Percentiles rank a stretch among this genome's conserved stretches.
Evolutionary conservation across 306 rosid genomes (phyloP).

Genomic region (Spatholobus suberectus): DNA sequence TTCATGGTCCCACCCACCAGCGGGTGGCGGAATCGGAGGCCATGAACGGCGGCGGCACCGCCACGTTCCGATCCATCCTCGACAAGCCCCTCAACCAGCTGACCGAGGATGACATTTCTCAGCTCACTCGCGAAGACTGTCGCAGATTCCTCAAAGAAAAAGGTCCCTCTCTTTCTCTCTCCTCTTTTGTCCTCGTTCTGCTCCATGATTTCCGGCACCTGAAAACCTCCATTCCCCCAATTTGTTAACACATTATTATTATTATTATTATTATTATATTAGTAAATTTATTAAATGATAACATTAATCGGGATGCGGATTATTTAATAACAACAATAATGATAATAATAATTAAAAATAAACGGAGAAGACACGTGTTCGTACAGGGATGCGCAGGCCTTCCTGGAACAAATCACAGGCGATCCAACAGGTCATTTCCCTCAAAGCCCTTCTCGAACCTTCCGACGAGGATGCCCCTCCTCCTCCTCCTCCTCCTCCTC

Average conservation of each 20-base stretch:
- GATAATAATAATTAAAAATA: not conserved
- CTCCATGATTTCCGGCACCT: slow-evolving; percentile 68
- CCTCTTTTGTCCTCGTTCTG: slow-evolving; percentile 35
- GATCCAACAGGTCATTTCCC: slow-evolving; percentile 98
- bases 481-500: slow-evolving; percentile 70
- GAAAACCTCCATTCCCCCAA: slow-evolving; percentile 37
- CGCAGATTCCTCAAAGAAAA: slow-evolving; percentile 95
- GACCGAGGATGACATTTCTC: slow-evolving; percentile 98
- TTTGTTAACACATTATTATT: not conserved
- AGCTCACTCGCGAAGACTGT: slow-evolving; percentile 98
- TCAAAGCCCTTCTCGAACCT: slow-evolving; percentile 93
- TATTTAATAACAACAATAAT: not conserved
- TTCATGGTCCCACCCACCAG: slow-evolving; percentile 43
- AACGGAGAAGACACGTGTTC: slow-evolving; percentile 67
- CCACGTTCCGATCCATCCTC: slow-evolving; percentile 79
- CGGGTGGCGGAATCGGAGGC: slow-evolving; percentile 44
- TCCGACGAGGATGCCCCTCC: slow-evolving; percentile 68
- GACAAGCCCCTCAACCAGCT: slow-evolving; percentile 91
- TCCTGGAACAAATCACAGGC: slow-evolving; percentile 99
- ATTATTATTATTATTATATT: not conserved
- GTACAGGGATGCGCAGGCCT: slow-evolving; percentile 99
- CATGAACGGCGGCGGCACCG: slow-evolving; percentile 73
- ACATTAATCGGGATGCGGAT: slow-evolving; percentile 26
- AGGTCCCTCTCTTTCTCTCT: slow-evolving; percentile 51
- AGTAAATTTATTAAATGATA: not conserved